Base-by-base conservation (phyloP, 2,329 filamentous ascomycete genomes). In the Graphium sp. region DNA sequence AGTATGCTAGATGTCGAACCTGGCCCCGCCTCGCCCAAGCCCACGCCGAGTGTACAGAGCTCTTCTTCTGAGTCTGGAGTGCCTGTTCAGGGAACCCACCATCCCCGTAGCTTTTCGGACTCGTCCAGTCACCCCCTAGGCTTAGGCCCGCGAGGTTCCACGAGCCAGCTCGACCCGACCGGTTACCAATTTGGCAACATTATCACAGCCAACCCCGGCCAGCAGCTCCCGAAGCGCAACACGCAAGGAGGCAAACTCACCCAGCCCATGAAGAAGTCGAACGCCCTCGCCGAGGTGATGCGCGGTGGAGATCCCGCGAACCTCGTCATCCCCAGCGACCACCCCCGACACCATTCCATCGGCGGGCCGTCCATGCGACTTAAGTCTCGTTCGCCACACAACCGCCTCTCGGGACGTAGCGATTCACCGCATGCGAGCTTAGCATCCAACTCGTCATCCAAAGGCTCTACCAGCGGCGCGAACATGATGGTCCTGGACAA, bases 121-220 rank as follows among this genome's bases (percentile, higher is more conserved):
- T n/a, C n/a, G n/a, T n/a, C n/a, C n/a, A n/a, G n/a, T n/a, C n/a
- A n/a, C n/a, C n/a, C n/a, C n/a, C n/a, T n/a, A n/a, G n/a, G n/a
- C n/a, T n/a, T n/a, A n/a, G n/a, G n/a, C n/a, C n/a, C n/a, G n/a
- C n/a, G n/a, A n/a, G n/a, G n/a, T n/a, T 31, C 29, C 11, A 23
- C 29, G 18, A 18, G 22, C 11, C 17, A 24, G 15, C 11, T 16
- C 12, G 14, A 14, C 10, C 29, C 27, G 6, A 5, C 59, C 19
- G 58, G 58, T 24, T 77, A 75, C 44, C 68, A 73, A 39, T 77
- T 77, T 40, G 60, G 61, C 12, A 66, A 62, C 37, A 74, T 67
- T 34, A 47, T 66, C 28, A 61, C 64, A 11, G 62, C 52, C 36
- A 60, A 61, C 35, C 47, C 55, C n/a, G 61, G 56, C 22, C 58